Conservation (phyloP, 2,329 filamentous ascomycete species). For the Penicillium crustosum region DNA sequence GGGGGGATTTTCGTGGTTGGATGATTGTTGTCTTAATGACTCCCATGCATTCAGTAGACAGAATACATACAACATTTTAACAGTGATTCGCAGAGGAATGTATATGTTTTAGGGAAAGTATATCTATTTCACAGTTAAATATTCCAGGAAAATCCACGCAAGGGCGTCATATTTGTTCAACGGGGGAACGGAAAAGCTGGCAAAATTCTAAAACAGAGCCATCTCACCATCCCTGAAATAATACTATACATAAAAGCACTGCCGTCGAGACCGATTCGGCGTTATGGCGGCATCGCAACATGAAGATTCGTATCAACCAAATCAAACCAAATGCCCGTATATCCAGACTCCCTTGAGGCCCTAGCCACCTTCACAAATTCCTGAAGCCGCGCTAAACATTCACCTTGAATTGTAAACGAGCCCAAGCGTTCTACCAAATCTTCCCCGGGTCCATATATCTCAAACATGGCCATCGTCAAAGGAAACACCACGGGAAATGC, state of each 20-base stretch:
- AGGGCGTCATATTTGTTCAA: not conserved
- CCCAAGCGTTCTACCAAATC: conserved; percentile 22
- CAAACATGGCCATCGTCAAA: conserved; percentile 26
- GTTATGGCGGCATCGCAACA: conserved; percentile 25
- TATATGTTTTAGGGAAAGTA: too few species aligned
- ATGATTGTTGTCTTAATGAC: not conserved
- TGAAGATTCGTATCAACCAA: conserved; percentile 24
- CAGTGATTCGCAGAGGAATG: too few species aligned
- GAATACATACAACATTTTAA: not conserved
- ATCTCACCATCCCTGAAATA: not conserved
- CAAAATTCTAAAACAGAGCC: not conserved
- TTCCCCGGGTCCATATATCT: conserved; percentile 23
- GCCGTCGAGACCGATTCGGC: conserved; percentile 7
- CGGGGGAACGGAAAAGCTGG: not conserved
- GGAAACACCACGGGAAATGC: conserved; percentile 27
- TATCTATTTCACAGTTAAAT: too few species aligned
- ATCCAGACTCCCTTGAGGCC: conserved; percentile 18
- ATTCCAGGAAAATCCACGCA: too few species aligned
- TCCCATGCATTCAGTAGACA: not conserved
- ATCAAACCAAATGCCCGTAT: conserved; percentile 26
- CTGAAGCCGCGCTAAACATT: conserved; percentile 19
- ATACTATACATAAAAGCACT: conserved; percentile 1
- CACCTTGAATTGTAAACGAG: conserved; percentile 19
- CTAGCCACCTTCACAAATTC: conserved; percentile 25
- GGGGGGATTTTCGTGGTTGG: not conserved